Evolutionary conservation across 352 stramenopile species (phyloP).

Genomic region (Phytopythium ostracodes): DNA sequence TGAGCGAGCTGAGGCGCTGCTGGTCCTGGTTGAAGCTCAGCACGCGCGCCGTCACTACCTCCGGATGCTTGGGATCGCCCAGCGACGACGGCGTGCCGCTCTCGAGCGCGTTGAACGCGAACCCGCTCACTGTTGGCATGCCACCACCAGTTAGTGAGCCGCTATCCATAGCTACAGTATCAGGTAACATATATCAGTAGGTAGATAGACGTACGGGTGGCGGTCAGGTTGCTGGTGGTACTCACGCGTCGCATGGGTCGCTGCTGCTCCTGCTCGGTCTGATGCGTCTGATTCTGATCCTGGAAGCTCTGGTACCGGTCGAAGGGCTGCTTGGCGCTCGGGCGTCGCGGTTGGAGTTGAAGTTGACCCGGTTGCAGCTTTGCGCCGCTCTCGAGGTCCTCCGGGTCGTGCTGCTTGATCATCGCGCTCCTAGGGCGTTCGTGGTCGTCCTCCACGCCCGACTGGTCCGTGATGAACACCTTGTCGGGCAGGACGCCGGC

Average conservation of each 20-base stretch:
- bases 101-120: conserved; percentile 31
- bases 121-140: conserved; percentile 19
- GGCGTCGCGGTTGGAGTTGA: neutral
- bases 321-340: neutral
- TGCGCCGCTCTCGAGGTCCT: neutral
- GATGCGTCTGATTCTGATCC: neutral
- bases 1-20: conserved; percentile 18
- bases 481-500: conserved; percentile 13
- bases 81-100: conserved; percentile 7
- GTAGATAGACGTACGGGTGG: conserved; percentile 25
- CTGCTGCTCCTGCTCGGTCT: conserved; percentile 5
- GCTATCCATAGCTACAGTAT: neutral
- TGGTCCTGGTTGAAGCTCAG: conserved; percentile 29
- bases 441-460: neutral
- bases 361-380: conserved; percentile 5
- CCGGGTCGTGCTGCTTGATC: neutral
- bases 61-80: conserved; percentile 12
- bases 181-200: neutral
- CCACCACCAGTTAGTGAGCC: neutral
- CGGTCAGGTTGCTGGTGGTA: conserved; percentile 19
- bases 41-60: conserved; percentile 30
- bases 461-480: conserved; percentile 18
- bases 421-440: neutral
- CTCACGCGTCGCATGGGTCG: conserved; percentile 8
- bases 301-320: conserved; percentile 9